Conservation (phyloP, 2,329 filamentous ascomycete genomes). For the Trichoderma koningiopsis region DNA sequence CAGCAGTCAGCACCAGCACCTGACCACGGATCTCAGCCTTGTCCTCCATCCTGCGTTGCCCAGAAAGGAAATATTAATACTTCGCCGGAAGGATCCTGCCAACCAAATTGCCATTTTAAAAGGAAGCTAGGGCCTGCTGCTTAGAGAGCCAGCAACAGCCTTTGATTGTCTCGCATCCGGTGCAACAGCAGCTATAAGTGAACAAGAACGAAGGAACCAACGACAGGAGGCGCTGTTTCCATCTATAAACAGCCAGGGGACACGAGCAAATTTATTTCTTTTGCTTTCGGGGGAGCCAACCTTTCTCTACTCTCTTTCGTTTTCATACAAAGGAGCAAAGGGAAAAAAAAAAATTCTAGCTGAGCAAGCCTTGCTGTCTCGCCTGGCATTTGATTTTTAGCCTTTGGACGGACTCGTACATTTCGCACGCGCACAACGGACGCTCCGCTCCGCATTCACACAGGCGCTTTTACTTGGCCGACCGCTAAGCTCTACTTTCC, state of each 20-base stretch:
- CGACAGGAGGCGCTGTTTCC: conserved; percentile 4
- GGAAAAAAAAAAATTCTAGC: neutral
- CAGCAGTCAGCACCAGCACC: conserved; percentile 4
- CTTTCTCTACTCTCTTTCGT: neutral
- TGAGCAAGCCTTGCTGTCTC: conserved; percentile 18
- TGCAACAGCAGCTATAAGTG: conserved; percentile 8
- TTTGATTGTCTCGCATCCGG: conserved; percentile 22
- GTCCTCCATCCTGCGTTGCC: neutral
- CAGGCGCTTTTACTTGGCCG: conserved; percentile 16
- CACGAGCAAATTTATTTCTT: neutral
- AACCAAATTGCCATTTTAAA: neutral
- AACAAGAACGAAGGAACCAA: conserved; percentile 8
- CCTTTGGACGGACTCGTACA: conserved; percentile 22
- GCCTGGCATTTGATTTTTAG: conserved; percentile 1
- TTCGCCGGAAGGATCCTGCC: conserved; percentile 1
- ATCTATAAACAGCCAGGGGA: conserved; percentile 12
- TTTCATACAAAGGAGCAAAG: conserved; percentile 17
- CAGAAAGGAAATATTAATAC: neutral
- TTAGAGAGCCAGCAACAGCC: neutral
- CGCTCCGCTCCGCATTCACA: conserved; percentile 19
- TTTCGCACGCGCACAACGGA: neutral
- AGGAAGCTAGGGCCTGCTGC: conserved; percentile 14
- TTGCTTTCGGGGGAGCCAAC: neutral
- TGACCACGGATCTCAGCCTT: conserved; percentile 12
- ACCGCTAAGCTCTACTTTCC: conserved; percentile 1